Evolutionary conservation across 257 asterid genomes (phyloP), one percentile per base, ranked within the genome.

Genomic region (Coffea canephora): DNA sequence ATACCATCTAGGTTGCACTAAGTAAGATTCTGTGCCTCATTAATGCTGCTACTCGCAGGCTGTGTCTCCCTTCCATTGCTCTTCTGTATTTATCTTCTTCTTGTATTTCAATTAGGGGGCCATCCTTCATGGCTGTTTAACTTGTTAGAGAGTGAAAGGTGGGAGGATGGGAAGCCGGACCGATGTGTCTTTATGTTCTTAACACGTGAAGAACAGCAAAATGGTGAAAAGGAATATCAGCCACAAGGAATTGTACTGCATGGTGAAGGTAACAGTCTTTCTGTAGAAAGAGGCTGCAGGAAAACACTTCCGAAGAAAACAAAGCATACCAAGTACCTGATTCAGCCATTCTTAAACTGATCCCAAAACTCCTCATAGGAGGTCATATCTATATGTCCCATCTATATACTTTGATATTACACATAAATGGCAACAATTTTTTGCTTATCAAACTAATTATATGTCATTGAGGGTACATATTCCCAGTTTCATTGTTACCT

Each of bases 401-500:
- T 27, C 43, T 11, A 66, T 11, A 27, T 61, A 66, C 69, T 62
- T 59, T 11, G 15, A 6, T 50, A 36, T 41, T 50, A 6, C 21
- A 54, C 15, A 59, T 23, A n/a, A 41, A 61, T 19, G 18, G 27
- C 45, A 16, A 23, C 11, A 41, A 43, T 27, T 54, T 25, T n/a
- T 11, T 48, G 36, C 21, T 27, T 14, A 62, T n/a, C 13, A 70
- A 39, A 43, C 31, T 62, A 74, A 49, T 74, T 52, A 65, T 67
- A 39, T 34, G 48, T 57, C 21, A 48, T 57, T 66, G 11, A 54
- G 68, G 65, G 46, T 46, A 59, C 9, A 69, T 6, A 5, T 10
- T 21, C 43, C 49, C 1, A 23, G 6, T 23, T 52, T 43, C 48
- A 34, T 72, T 45, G 73, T 61, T 84, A 95, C 99, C 97, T 95